phyloP scores from a whole-genome alignment of 2,329 filamentous ascomycete species.

The Neofusicoccum cordaticola region DNA sequence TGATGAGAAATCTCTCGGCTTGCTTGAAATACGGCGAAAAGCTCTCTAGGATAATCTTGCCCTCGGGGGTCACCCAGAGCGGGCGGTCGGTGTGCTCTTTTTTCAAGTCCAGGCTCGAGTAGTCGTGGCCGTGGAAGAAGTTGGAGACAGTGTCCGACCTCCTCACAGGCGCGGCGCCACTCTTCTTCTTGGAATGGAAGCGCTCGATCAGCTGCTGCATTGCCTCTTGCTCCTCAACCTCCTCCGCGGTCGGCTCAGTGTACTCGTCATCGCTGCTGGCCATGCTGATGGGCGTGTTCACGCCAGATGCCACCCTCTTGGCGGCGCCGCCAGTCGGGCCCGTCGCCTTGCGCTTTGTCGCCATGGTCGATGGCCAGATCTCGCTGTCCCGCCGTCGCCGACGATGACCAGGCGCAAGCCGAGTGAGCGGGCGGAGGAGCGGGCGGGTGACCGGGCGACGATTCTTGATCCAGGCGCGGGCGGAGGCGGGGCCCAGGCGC shows the following conservation, averaged over 20 bases:
- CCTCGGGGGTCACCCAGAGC: constrained; percentile 87
- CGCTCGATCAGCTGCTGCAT: constrained; percentile 42
- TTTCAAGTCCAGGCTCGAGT: constrained; percentile 79
- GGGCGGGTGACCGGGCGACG: neutral
- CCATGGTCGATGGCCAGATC: constrained; percentile 29
- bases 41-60: constrained; percentile 87
- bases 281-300: constrained; percentile 40
- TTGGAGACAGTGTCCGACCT: constrained; percentile 53
- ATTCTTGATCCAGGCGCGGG: neutral
- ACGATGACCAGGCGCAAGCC: constrained; percentile 31
- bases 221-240: constrained; percentile 44
- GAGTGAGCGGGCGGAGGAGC: neutral
- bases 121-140: constrained; percentile 65
- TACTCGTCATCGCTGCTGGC: constrained; percentile 59
- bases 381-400: constrained; percentile 47
- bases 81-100: constrained; percentile 86
- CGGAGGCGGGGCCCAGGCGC: no score
- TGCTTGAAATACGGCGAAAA: constrained; percentile 84
- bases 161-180: neutral
- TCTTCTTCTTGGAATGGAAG: constrained; percentile 44
- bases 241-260: constrained; percentile 50
- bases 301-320: constrained; percentile 40
- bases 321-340: constrained; percentile 26
- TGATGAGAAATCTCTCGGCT: constrained; percentile 92
- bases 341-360: constrained; percentile 48